These are phyloP conservation scores for Trifolium fragiferum DNA, from an alignment of 306 rosid genomes.

Conservation along the genomic window DNA sequence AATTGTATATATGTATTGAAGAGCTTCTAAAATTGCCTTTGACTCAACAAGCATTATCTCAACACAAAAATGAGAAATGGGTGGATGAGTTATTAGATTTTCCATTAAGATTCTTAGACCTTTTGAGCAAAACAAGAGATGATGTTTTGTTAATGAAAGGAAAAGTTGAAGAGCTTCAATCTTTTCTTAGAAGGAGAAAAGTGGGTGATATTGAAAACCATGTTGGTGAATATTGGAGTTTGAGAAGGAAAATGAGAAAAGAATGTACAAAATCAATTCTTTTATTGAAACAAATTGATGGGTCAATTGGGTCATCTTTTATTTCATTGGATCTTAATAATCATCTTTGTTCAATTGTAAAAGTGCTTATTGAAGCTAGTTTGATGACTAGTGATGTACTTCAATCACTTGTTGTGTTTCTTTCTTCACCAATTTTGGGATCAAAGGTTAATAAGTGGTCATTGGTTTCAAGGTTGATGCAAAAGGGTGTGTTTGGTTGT, in stretches of 20 bases:
- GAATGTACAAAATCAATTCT: conserved; percentile 53
- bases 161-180: conserved; percentile 59
- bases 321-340: conserved; percentile 43
- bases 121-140: conserved; percentile 63
- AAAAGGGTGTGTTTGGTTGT: conserved; percentile 48
- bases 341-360: conserved; percentile 57
- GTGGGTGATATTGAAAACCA: conserved; percentile 52
- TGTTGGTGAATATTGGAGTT: conserved; percentile 43
- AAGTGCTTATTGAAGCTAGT: conserved; percentile 70
- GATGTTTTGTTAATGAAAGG: conserved; percentile 48
- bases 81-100: conserved; percentile 61
- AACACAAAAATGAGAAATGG: conserved; percentile 63
- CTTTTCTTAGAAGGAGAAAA: conserved; percentile 62
- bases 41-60: conserved; percentile 65
- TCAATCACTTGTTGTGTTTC: conserved; percentile 58
- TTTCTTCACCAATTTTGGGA: conserved; percentile 57
- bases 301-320: conserved; percentile 26
- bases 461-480: conserved; percentile 66
- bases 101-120: conserved; percentile 64
- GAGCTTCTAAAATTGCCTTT: conserved; percentile 64
- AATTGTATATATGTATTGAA: conserved; percentile 56
- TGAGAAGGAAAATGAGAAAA: conserved; percentile 60
- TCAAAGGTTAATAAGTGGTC: conserved; percentile 72
- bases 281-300: conserved; percentile 56
- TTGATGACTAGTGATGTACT: conserved; percentile 53